phyloP scores from a whole-genome alignment of 2,329 filamentous ascomycete genomes.

The Nothomitra cinnamomea region DNA sequence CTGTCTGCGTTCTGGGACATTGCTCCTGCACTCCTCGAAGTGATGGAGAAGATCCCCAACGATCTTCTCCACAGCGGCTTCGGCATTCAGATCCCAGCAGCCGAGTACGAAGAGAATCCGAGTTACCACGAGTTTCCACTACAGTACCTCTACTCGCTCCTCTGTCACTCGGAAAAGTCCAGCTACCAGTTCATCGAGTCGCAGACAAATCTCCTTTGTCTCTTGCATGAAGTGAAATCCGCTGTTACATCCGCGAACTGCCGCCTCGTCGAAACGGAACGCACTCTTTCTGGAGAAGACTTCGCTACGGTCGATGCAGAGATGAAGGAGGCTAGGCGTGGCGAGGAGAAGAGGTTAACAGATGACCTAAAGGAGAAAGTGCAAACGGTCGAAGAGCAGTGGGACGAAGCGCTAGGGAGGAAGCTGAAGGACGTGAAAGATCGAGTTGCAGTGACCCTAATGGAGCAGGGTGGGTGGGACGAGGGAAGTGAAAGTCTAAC shows the following conservation, averaged over 20 bases:
- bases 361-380: conserved; percentile 89
- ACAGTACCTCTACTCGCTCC: conserved; percentile 75
- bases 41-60: conserved; percentile 64
- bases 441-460: conserved; percentile 54
- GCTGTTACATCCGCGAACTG: conserved; percentile 54
- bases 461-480: conserved; percentile 75
- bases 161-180: conserved; percentile 78
- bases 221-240: conserved; percentile 80
- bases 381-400: conserved; percentile 75
- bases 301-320: conserved; percentile 16
- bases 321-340: conserved; percentile 39
- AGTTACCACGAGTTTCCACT: conserved; percentile 64
- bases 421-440: conserved; percentile 57
- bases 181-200: conserved; percentile 95
- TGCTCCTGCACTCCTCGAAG: conserved; percentile 59
- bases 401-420: conserved; percentile 71
- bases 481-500: conserved; percentile 40
- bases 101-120: conserved; percentile 76
- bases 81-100: conserved; percentile 56
- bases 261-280: conserved; percentile 49
- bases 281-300: conserved; percentile 13
- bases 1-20: conserved; percentile 97
- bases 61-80: conserved; percentile 31
- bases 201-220: conserved; percentile 76
- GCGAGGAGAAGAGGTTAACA: conserved; percentile 56